Evolutionary conservation across 78 protist genomes (phyloP).

Genomic region (Parvularia atlantis): DNA sequence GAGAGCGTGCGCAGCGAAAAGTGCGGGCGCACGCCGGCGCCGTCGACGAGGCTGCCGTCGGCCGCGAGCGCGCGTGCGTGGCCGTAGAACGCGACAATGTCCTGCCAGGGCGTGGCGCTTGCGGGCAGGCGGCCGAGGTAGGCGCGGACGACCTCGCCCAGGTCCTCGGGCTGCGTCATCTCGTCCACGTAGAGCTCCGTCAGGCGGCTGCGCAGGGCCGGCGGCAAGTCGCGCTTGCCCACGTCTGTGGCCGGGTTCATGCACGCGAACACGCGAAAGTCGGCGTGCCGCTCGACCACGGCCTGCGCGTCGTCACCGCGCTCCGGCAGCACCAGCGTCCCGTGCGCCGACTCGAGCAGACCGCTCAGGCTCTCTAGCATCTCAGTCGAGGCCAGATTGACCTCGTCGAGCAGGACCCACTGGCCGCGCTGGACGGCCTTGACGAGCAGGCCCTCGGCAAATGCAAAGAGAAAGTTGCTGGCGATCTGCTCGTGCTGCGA

Average conservation of each 20-base stretch:
- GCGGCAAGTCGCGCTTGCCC: conserved; percentile 95
- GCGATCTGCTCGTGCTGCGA: conserved; percentile 19
- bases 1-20: conserved; percentile 84
- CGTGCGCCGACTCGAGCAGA: conserved; percentile 60
- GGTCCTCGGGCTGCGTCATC: conserved; percentile 56
- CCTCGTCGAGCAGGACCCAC: conserved; percentile 99
- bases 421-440: conserved; percentile 81
- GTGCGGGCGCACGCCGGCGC: conserved; percentile 77
- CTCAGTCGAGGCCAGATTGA: conserved; percentile 94
- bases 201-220: conserved; percentile 68
- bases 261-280: conserved; percentile 78
- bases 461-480: conserved; percentile 7
- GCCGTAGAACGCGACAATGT: conserved; percentile 60
- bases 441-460: conserved; percentile 54
- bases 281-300: neutral
- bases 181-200: conserved; percentile 91
- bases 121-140: conserved; percentile 14
- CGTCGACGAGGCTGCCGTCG: conserved; percentile 48
- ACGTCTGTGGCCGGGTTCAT: conserved; percentile 99
- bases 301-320: conserved; percentile 60
- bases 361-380: conserved; percentile 76
- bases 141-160: conserved; percentile 46
- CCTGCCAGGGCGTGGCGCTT: no score
- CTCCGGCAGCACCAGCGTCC: conserved; percentile 80
- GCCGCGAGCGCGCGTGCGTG: conserved; percentile 26